phyloP scores from a whole-genome alignment of 106 monocot species.

The Dendrobium nobile region DNA sequence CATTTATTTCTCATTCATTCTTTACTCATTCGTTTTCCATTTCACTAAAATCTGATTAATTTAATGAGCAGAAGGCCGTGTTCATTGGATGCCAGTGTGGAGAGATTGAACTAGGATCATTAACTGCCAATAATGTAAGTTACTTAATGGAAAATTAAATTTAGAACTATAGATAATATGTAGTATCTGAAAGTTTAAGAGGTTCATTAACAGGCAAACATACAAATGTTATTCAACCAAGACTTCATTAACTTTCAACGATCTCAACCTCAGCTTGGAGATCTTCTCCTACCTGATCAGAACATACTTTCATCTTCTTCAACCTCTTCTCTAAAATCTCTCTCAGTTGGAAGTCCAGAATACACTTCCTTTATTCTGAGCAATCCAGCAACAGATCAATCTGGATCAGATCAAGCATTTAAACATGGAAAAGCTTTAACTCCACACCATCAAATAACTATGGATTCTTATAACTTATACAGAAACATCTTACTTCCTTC shows the following conservation, averaged over 20 bases:
- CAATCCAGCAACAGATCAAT: background rate
- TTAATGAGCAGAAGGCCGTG: slow-evolving; percentile 34
- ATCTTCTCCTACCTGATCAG: background rate
- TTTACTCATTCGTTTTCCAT: background rate
- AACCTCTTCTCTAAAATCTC: slow-evolving; percentile 51
- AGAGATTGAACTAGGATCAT: slow-evolving; percentile 63
- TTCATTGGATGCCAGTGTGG: slow-evolving; percentile 61
- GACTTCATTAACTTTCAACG: slow-evolving; percentile 10
- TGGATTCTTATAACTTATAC: slow-evolving; percentile 6
- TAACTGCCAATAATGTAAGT: slow-evolving; percentile 14
- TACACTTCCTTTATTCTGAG: slow-evolving; percentile 26
- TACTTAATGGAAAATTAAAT: background rate
- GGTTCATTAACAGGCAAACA: slow-evolving; percentile 13
- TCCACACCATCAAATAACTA: background rate
- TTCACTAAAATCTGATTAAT: background rate
- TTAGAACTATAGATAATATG: too few relatives aligned
- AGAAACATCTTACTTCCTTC: slow-evolving; percentile 20
- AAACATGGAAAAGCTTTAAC: background rate
- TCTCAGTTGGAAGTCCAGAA: slow-evolving; percentile 59
- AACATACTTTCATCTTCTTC: slow-evolving; percentile 35
- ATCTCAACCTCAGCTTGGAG: background rate
- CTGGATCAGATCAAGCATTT: background rate
- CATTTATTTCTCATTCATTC: background rate
- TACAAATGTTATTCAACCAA: slow-evolving; percentile 34
- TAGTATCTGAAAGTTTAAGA: background rate